Evolutionary conservation across 2,329 filamentous ascomycete genomes (phyloP).

Genomic region (Talaromyces piceae): DNA sequence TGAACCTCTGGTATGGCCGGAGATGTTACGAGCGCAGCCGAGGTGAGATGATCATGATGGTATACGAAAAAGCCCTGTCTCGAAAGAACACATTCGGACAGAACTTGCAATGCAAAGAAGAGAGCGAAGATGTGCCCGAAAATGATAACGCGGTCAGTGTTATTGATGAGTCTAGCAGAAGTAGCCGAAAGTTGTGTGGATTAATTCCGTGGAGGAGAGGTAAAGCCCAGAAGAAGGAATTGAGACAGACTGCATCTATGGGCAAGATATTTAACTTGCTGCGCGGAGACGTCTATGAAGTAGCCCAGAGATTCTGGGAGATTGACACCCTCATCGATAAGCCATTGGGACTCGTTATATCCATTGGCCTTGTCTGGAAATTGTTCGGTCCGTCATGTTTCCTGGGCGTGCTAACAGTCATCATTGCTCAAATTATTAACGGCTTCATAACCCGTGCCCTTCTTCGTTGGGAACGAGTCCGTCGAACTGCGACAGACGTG

Average conservation of each 20-base stretch:
- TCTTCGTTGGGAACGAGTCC: constrained; percentile 60
- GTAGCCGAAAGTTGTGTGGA: constrained; percentile 6
- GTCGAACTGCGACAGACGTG: constrained; percentile 66
- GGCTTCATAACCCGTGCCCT: constrained; percentile 58
- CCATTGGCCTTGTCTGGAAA: constrained; percentile 65
- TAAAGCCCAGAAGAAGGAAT: constrained; percentile 21
- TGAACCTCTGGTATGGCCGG: constrained; percentile 74
- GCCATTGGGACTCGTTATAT: constrained; percentile 68
- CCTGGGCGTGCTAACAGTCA: constrained; percentile 61
- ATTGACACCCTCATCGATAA: constrained; percentile 68
- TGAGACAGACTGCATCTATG: constrained; percentile 63
- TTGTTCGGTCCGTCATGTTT: constrained; percentile 76
- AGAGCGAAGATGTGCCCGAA: constrained; percentile 13
- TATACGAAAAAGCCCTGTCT: constrained; percentile 69
- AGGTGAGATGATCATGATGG: constrained; percentile 78
- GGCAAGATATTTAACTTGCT: constrained; percentile 88
- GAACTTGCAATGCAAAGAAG: constrained; percentile 24
- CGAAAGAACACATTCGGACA: constrained; percentile 50
- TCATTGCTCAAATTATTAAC: constrained; percentile 63
- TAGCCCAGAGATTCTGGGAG: constrained; percentile 66
- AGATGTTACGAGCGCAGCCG: constrained; percentile 76
- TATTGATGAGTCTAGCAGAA: constrained; percentile 10
- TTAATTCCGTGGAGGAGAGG: constrained; percentile 8
- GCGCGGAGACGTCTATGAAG: constrained; percentile 46
- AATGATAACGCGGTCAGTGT: constrained; percentile 14